These are phyloP conservation scores for Corymbia citriodora DNA, from an alignment of 441 rosid genomes.

Conservation along the genomic window DNA sequence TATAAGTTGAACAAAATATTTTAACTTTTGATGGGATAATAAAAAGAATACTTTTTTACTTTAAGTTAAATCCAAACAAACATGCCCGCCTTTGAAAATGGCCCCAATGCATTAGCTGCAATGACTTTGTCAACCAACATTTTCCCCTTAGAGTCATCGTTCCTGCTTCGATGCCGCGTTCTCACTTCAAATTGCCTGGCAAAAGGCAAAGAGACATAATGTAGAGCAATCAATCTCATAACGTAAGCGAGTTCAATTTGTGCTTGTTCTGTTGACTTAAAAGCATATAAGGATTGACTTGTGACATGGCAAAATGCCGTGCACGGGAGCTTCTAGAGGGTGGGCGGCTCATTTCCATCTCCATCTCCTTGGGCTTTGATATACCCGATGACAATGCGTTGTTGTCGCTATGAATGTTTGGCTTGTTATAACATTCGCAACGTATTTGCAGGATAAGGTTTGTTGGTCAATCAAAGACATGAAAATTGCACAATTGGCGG, in stretches of 20 bases:
- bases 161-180: neutral
- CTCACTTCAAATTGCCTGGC: neutral
- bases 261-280: neutral
- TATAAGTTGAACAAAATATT: too few species aligned
- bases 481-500: too few species aligned
- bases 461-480: too few species aligned
- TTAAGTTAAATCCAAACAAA: too few species aligned
- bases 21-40: too few species aligned
- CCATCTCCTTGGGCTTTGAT: neutral
- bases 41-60: too few species aligned
- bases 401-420: too few species aligned
- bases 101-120: neutral
- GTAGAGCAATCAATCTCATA: neutral
- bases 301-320: neutral
- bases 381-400: too few species aligned
- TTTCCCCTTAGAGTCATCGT: neutral
- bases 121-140: neutral
- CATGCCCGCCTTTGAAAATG: too few species aligned
- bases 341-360: neutral
- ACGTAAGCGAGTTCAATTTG: neutral
- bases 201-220: neutral
- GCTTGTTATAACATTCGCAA: too few species aligned
- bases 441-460: too few species aligned
- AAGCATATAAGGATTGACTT: neutral
- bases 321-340: neutral